Percentiles rank a stretch among this genome's conserved stretches.
phyloP scores from a whole-genome alignment of 768 basidiomycete species.

The Asterophora lycoperdoides region DNA sequence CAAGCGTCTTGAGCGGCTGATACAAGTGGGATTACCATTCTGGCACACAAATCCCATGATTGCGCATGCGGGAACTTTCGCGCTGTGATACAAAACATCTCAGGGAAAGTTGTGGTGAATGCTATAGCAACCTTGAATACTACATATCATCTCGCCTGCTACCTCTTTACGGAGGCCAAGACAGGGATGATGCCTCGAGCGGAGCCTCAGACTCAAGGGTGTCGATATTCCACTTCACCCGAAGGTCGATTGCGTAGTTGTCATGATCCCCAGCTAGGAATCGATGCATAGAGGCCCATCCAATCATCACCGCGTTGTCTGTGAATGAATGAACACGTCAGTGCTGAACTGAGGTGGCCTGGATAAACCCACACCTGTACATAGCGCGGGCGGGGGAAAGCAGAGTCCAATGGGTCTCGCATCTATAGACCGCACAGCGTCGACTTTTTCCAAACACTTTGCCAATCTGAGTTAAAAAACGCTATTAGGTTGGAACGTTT shows the following conservation, averaged over 20 bases:
- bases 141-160: too few species aligned
- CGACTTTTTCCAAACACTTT: conserved; percentile 22
- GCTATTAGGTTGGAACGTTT: background rate
- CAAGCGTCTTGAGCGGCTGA: too few species aligned
- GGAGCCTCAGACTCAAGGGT: conserved; percentile 25
- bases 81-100: too few species aligned
- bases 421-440: background rate
- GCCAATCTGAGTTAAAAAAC: conserved; percentile 25
- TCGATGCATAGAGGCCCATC: conserved; percentile 83
- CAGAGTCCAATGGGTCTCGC: conserved; percentile 39
- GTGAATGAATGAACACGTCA: background rate
- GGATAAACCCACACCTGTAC: conserved; percentile 56
- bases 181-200: too few species aligned
- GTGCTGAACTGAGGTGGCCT: background rate
- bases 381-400: conserved; percentile 76
- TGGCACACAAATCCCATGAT: too few species aligned
- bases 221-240: conserved; percentile 79
- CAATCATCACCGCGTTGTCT: conserved; percentile 99
- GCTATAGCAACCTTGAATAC: too few species aligned
- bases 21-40: too few species aligned
- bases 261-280: conserved; percentile 62
- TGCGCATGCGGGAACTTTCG: too few species aligned
- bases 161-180: too few species aligned
- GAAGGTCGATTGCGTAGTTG: conserved; percentile 54
- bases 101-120: too few species aligned